Evolutionary conservation across 768 basidiomycete species (phyloP).

Genomic region (Boletus speciosus): DNA sequence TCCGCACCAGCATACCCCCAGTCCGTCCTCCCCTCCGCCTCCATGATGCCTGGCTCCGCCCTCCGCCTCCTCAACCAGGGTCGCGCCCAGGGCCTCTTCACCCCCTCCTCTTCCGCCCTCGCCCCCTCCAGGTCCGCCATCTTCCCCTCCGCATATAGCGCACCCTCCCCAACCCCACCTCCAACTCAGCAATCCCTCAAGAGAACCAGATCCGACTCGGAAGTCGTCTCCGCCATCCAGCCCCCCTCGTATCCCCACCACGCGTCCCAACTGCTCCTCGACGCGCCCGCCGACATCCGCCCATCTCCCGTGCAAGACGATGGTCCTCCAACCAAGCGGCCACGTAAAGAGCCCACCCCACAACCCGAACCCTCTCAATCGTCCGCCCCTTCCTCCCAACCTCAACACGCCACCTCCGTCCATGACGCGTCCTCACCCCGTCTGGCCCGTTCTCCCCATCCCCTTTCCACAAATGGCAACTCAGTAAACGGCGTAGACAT

Average conservation of each 20-base stretch:
- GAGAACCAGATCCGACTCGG: constrained; percentile 64
- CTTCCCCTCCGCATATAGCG: constrained; percentile 51
- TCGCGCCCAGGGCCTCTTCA: constrained; percentile 81
- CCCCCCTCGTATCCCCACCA: constrained; percentile 10
- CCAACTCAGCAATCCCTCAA: constrained; percentile 48
- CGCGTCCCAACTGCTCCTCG: constrained; percentile 28
- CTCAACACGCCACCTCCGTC: constrained; percentile 31
- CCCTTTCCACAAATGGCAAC: constrained; percentile 44
- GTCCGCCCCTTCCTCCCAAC: constrained; percentile 16
- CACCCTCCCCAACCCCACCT: constrained; percentile 53
- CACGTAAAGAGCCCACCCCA: constrained; percentile 51
- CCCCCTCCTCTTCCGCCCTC: constrained; percentile 71
- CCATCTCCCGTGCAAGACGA: constrained; percentile 51
- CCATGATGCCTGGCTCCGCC: constrained; percentile 85
- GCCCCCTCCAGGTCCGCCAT: constrained; percentile 42
- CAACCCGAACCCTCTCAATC: constrained; percentile 31
- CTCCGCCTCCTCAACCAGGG: constrained; percentile 82
- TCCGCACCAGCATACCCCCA: constrained; percentile 52
- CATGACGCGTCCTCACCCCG: constrained; percentile 32
- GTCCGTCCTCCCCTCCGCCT: constrained; percentile 66
- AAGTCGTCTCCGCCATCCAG: constrained; percentile 36
- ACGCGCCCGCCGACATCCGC: constrained; percentile 42
- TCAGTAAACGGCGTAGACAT: constrained; percentile 39
- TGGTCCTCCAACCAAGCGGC: constrained; percentile 67
- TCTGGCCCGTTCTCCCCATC: constrained; percentile 47